Conservation (phyloP, 2,329 filamentous ascomycete genomes). For the Cladosporium colombiae region DNA sequence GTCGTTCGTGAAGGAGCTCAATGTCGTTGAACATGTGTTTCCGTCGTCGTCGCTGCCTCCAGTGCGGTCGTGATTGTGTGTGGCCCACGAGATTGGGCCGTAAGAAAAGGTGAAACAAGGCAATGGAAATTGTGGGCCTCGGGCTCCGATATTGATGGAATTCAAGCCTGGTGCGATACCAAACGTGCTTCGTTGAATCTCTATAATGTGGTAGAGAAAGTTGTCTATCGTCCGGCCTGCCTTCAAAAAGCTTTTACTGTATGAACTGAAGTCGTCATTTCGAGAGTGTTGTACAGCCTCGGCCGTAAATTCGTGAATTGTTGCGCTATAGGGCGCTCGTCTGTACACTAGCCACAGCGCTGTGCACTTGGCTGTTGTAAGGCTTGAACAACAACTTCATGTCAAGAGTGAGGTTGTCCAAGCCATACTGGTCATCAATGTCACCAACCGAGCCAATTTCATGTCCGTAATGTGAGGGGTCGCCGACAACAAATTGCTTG, state of each 20-base stretch:
- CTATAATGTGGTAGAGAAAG: background rate
- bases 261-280: conserved; percentile 18
- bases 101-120: conserved; percentile 1
- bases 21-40: conserved; percentile 11
- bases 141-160: conserved; percentile 6
- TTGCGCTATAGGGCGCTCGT: conserved; percentile 28
- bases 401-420: conserved; percentile 65
- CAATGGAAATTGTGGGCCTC: background rate
- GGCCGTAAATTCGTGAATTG: conserved; percentile 21
- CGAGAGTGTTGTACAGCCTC: conserved; percentile 21
- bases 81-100: background rate
- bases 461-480: conserved; percentile 65
- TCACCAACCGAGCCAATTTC: conserved; percentile 68
- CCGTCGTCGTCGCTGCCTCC: conserved; percentile 6
- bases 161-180: background rate
- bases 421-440: conserved; percentile 67
- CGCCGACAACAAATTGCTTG: conserved; percentile 61
- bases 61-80: conserved; percentile 13
- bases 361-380: conserved; percentile 41
- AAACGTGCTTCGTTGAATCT: background rate
- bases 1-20: conserved; percentile 16
- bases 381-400: conserved; percentile 72
- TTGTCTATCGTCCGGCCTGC: conserved; percentile 8
- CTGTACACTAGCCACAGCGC: conserved; percentile 37
- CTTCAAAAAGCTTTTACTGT: conserved; percentile 3